phyloP scores from a whole-genome alignment of 306 rosid genomes.

The Acacia confusa region DNA sequence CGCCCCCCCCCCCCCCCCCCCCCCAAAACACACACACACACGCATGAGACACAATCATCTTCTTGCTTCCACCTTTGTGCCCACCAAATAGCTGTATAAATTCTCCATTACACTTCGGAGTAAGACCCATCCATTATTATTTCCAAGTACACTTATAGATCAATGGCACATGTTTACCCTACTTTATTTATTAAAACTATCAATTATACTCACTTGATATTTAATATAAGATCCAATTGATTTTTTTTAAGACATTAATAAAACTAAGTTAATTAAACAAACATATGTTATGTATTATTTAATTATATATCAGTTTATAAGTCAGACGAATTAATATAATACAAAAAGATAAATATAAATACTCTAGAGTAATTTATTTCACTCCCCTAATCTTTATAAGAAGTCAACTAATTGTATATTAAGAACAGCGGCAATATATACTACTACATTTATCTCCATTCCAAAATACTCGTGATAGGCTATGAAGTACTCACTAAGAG shows the following conservation, averaged over 20 bases:
- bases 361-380: no score
- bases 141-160: not conserved
- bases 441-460: not conserved
- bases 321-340: no score
- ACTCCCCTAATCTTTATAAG: no score
- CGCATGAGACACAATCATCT: conserved; percentile 55
- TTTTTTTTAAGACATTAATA: accelerated
- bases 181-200: not conserved
- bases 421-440: not conserved
- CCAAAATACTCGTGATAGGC: not conserved
- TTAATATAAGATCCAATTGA: no score
- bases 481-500: not conserved
- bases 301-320: no score
- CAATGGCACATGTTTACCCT: not conserved
- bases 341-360: no score
- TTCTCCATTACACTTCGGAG: not conserved
- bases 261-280: no score
- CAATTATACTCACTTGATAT: no score
- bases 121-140: not conserved
- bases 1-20: no score
- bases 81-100: not conserved
- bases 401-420: no score
- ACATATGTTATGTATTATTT: no score
- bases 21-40: not conserved
- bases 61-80: not conserved